Evolutionary conservation across 1,284 basidiomycete genomes (phyloP), one percentile per base, ranked within the genome.

Genomic region (Golubevia pallescens): DNA sequence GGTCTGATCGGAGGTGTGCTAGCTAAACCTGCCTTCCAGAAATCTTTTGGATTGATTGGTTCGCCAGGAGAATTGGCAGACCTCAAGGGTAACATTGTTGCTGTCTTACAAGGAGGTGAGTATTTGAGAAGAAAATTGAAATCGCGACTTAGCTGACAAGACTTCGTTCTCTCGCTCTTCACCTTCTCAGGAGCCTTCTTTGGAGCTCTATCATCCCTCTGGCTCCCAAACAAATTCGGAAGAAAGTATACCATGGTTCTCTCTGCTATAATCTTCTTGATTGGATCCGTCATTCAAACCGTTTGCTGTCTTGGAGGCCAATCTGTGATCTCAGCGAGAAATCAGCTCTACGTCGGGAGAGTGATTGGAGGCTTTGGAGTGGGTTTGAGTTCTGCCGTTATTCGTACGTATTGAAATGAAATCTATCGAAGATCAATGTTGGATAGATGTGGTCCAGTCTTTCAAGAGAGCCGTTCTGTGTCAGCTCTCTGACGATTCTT

Each of bases 231-330:
- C 61, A 65, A 66, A 16, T 80, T 73, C 51, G 81, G 81, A 56
- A 74, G 81, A n/a, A 68, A 66, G 32, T 66, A 53, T 2, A 66
- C 75, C 10, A 73, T 83, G 63, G 61, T 81, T 63, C 69, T 81
- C 53, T 70, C 75, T 3, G 75, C 73, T 23, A 48, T 63, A 48
- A 63, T 81, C 63, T 83, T 81, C 67, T 65, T 78, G 61, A 61
- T 83, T 58, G 80, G 79, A 24, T 80, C 77, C 34, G 48, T 81
- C 24, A 69, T 83, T 42, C 80, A 83, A 65, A 75, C 71, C 54
- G 65, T 66, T 52, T 75, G 78, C 32, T 61, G 66, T 3, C 63
- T 77, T 1, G 42, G 68, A 16, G 71, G 74, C 8, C 77, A 81
- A 64, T 71, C 72, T 32, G 14, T 66, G 20, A 59, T 19, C 2